phyloP scores from a whole-genome alignment of 116 monocot species.

The Thalassia testudinum region DNA sequence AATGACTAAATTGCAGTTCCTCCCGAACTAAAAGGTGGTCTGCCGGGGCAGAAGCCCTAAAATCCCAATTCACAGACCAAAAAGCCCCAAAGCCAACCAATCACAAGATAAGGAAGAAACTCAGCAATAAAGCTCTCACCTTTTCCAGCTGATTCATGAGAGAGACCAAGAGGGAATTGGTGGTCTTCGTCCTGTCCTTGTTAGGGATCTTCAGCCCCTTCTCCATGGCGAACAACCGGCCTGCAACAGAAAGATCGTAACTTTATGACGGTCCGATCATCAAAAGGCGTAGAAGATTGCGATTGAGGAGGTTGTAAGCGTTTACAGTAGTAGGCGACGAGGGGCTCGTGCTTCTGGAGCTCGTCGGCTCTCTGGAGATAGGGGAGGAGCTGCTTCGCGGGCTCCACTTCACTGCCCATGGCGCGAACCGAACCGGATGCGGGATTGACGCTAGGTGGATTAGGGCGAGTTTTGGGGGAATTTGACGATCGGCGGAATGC shows the following conservation, averaged over 20 bases:
- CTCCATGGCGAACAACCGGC: constrained; percentile 89
- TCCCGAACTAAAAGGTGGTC: too few species aligned
- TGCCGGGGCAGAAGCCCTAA: too few species aligned
- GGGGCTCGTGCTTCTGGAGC: constrained; percentile 97
- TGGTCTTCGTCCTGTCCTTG: constrained; percentile 96
- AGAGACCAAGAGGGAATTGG: constrained; percentile 71
- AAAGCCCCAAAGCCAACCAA: neutral
- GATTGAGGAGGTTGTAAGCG: neutral
- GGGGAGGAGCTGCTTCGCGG: constrained; percentile 87
- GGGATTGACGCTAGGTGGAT: too few species aligned
- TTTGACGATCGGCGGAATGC: too few species aligned
- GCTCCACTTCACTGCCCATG: constrained; percentile 81
- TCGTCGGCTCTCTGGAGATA: constrained; percentile 97
- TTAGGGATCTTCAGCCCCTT: constrained; percentile 67
- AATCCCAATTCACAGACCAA: too few species aligned
- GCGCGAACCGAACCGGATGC: neutral
- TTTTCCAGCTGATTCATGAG: constrained; percentile 99
- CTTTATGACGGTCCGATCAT: neutral
- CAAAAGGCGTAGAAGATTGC: neutral
- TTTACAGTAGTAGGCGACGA: constrained; percentile 95
- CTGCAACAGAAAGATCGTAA: constrained; percentile 15
- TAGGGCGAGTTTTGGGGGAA: too few species aligned
- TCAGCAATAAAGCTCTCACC: constrained; percentile 15
- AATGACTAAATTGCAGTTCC: too few species aligned
- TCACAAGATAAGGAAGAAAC: neutral